phyloP scores from a whole-genome alignment of 208 protist species.

The Strigomonas culicis region DNA sequence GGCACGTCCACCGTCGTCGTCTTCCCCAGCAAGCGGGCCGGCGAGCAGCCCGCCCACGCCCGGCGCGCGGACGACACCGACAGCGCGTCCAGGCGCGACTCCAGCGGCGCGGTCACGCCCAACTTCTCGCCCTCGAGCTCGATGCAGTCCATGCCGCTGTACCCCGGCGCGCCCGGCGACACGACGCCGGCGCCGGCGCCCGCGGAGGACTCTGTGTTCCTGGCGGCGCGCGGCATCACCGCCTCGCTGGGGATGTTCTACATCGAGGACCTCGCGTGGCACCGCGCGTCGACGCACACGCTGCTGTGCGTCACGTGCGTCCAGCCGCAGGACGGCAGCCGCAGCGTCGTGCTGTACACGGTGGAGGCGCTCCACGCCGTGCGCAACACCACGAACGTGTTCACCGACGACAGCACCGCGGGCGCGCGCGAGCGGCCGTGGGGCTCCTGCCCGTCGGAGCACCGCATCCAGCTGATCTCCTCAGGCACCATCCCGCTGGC shows the following conservation, averaged over 20 bases:
- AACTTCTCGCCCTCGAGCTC: constrained; percentile 26
- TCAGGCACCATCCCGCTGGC: constrained; percentile 42
- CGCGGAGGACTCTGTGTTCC: constrained; percentile 14
- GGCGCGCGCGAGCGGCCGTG: neutral
- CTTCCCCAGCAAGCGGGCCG: constrained; percentile 31
- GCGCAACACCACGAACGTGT: constrained; percentile 33
- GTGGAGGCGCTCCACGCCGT: constrained; percentile 43
- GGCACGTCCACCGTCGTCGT: constrained; percentile 52
- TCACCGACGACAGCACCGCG: neutral
- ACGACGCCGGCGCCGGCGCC: neutral
- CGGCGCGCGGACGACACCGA: neutral
- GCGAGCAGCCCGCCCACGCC: neutral
- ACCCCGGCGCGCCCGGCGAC: neutral
- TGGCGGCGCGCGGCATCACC: constrained; percentile 49
- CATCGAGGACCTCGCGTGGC: constrained; percentile 55
- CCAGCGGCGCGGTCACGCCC: constrained; percentile 15
- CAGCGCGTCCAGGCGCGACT: constrained; percentile 1
- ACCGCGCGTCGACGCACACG: constrained; percentile 53
- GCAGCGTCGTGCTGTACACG: constrained; percentile 59
- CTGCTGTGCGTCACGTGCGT: constrained; percentile 72
- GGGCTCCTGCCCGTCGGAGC: neutral
- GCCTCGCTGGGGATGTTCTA: constrained; percentile 45
- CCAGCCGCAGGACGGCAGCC: constrained; percentile 27
- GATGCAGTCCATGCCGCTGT: neutral
- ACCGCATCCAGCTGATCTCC: constrained; percentile 17